A percentile compares a stretch with the other conserved stretches of the same genome.
Evolutionary conservation across 129 eudicot genomes (phyloP).

Genomic region (Flaveria linearis): DNA sequence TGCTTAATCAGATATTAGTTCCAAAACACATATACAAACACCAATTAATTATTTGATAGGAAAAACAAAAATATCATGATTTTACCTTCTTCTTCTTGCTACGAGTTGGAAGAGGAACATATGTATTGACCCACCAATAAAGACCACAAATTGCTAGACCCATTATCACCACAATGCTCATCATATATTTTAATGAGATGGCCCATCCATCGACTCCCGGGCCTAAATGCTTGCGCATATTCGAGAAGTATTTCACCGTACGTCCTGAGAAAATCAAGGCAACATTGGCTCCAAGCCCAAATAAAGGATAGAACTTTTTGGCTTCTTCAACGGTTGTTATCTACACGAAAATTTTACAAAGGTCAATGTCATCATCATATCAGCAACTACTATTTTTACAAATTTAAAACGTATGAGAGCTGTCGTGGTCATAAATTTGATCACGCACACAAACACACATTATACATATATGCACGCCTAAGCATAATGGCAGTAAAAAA

Average conservation of each 20-base stretch:
- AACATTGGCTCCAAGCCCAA: constrained; percentile 97
- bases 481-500: not conserved
- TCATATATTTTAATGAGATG: constrained; percentile 87
- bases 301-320: constrained; percentile 86
- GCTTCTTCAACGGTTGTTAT: constrained; percentile 99
- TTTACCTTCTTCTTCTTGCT: constrained; percentile 97
- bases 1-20: not conserved
- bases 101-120: constrained; percentile 87
- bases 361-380: not conserved
- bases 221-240: constrained; percentile 69
- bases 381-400: not conserved
- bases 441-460: not conserved
- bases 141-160: constrained; percentile 77
- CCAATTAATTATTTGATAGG: not conserved
- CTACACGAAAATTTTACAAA: constrained; percentile 38
- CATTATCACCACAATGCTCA: constrained; percentile 94
- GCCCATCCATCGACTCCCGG: constrained; percentile 99
- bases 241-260: constrained; percentile 94
- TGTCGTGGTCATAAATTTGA: not conserved
- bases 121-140: constrained; percentile 97
- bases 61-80: not conserved
- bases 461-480: constrained; percentile 3
- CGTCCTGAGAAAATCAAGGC: constrained; percentile 98
- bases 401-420: not conserved
- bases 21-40: not conserved